Base-by-base conservation (phyloP, 176 grass and related monocot genomes). In the Oryza glaberrima region DNA sequence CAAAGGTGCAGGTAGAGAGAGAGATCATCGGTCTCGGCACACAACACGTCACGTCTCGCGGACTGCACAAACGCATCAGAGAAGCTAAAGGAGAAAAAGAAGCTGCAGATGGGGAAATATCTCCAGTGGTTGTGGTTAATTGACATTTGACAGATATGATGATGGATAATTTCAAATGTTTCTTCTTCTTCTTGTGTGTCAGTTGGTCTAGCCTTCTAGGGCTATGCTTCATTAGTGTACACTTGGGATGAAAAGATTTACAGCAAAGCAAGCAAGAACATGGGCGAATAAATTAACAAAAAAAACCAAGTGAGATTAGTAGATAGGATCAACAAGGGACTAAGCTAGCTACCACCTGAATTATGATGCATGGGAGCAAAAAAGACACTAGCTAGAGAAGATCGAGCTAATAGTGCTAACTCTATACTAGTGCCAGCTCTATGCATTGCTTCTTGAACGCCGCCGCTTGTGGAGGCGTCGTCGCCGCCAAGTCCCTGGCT, bases 371-470 rank as follows among this genome's bases (percentile, higher is more conserved):
- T 61, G 83, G 44, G 51, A 67, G 65, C 72, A 78, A 73, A 75
- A 75, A 16, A 20, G 44, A 34, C 75, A 52, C 22, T 34, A 77
- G 67, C 64, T 80, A 63, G 46, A 83, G 14, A 79, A 79, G 68
- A 73, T 82, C 63, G 60, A 58, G 65, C 77, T 70, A 47, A 36
- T 26, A 43, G 52, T 54, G 49, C 22, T 72, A 51, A 51, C 10
- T 75, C 80, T 76, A 87, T 34, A 43, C 64, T 72, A 87, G 89
- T 4, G 89, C 45, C 35, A 91, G 85, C 73, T 93, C 87, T 64
- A 89, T n/a, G 81, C 85, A 89, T 81, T 86, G 91, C 77, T 91
- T 96, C 91, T 96, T 96, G 65, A 89, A 87, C 85, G 86, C 86
- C 49, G 67, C 52, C 52, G 52, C 52, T 56, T 56, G 34, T 9